These are phyloP conservation scores for Begonia peltatifolia DNA, from an alignment of 306 rosid species.

Conservation along the genomic window DNA sequence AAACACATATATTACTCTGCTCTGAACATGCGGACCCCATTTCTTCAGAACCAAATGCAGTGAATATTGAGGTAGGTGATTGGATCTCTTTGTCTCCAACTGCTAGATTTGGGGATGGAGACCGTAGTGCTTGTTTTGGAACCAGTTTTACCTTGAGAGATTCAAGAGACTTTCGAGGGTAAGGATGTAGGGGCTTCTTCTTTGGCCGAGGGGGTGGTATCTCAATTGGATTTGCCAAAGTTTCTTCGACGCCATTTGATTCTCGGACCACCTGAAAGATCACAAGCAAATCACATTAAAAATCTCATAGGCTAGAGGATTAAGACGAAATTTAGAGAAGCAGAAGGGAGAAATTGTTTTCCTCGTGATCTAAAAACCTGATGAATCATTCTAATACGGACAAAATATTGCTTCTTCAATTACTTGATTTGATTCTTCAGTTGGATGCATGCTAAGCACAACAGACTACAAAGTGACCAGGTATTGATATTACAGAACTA, in stretches of 20 bases:
- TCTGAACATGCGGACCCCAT: constrained; percentile 36
- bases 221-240: constrained; percentile 40
- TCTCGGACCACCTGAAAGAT: constrained; percentile 56
- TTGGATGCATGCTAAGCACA: too few relatives aligned
- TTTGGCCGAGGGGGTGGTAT: constrained; percentile 98
- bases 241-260: constrained; percentile 40
- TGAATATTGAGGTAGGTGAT: constrained; percentile 66
- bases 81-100: constrained; percentile 35
- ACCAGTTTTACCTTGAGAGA: constrained; percentile 23
- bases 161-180: constrained; percentile 61
- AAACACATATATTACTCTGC: constrained; percentile 41
- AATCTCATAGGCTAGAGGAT: constrained; percentile 8
- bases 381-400: too few relatives aligned
- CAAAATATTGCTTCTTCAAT: too few relatives aligned
- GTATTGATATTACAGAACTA: not conserved
- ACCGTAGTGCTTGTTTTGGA: constrained; percentile 33
- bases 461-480: too few relatives aligned
- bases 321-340: constrained; percentile 3
- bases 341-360: not conserved
- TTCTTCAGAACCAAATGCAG: constrained; percentile 47
- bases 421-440: too few relatives aligned
- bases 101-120: constrained; percentile 34
- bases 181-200: constrained; percentile 87
- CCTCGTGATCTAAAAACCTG: too few relatives aligned
- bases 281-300: not conserved